A percentile compares a stretch with the other conserved stretches of the same genome.
phyloP scores from a whole-genome alignment of 2,329 filamentous ascomycete species.

The Aspergillus bombycis region DNA sequence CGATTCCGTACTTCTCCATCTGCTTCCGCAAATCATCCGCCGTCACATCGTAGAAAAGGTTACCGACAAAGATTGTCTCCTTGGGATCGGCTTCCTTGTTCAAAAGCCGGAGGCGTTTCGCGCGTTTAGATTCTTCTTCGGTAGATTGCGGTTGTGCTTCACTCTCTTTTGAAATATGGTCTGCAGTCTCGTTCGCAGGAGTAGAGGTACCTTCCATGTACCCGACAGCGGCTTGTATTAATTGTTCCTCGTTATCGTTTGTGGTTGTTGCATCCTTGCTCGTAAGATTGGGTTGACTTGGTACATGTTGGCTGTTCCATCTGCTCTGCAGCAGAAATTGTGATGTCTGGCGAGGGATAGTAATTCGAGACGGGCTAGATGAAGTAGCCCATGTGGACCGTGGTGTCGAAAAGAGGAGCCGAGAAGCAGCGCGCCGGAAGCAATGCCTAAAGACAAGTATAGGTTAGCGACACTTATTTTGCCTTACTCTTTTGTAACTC shows the following conservation, averaged over 20 bases:
- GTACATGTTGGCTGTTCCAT: slow-evolving; percentile 19
- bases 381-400: slow-evolving; percentile 47
- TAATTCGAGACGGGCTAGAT: slow-evolving; percentile 33
- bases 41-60: slow-evolving; percentile 70
- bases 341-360: slow-evolving; percentile 44
- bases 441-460: slow-evolving; percentile 51
- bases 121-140: slow-evolving; percentile 13
- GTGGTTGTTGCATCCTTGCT: background rate
- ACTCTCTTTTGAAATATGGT: slow-evolving; percentile 30
- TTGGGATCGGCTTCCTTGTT: slow-evolving; percentile 33
- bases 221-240: slow-evolving; percentile 10
- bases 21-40: slow-evolving; percentile 62
- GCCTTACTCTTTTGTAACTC: background rate
- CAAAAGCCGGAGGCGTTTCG: slow-evolving; percentile 14
- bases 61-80: slow-evolving; percentile 65
- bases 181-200: background rate
- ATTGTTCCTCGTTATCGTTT: slow-evolving; percentile 5
- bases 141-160: slow-evolving; percentile 33
- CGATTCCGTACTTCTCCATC: slow-evolving; percentile 61
- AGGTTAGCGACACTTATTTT: background rate
- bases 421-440: slow-evolving; percentile 61
- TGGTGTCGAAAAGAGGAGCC: slow-evolving; percentile 53
- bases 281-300: background rate
- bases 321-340: slow-evolving; percentile 46
- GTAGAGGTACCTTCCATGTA: slow-evolving; percentile 5